Evolutionary conservation across 208 protist genomes (phyloP), one percentile per base, ranked within the genome.

Genomic region (Leishmania gerbilli): DNA sequence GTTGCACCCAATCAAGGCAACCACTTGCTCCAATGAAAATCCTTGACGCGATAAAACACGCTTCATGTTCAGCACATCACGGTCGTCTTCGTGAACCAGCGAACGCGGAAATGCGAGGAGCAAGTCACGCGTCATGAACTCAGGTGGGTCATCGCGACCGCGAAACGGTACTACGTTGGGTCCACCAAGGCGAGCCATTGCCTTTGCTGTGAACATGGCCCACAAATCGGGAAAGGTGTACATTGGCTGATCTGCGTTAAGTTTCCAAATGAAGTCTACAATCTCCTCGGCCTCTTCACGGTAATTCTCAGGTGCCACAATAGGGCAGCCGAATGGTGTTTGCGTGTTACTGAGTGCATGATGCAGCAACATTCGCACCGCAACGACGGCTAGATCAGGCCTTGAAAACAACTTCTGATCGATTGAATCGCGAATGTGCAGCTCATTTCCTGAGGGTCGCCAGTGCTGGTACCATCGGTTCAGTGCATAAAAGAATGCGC

Each of bases 201-300:
- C 93, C 77, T 96, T 96, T 19, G 87, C 77, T 1, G 91, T 93
- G 13, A 95, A 78, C 76, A 97, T 84, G 0, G 92, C 85, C 93
- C 95, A 97, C 42, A 97, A 80, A 85, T 97, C 95, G 2, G 95
- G 91, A 67, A 97, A 89, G 37, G 89, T 92, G 69, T 90, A 95
- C 64, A 80, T 88, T 1, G 91, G 91, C 71, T 96, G 88, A 64
- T 95, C 89, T 42, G 75, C 69, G 72, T 94, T 90, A 34, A 96
- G 78, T 11, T 92, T 72, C 71, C 88, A 79, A 34, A 97, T 87
- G 82, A 95, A 89, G 3, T 89, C 81, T 15, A 93, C 84, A 56
- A 97, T 84, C 71, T 93, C 90, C 53, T 96, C 85, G n/a, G 91
- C 92, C 58, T 96, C 93, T 15, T 81, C 55, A 40, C 80, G 75